Conservation (phyloP, 1,139 yeast species). For the Kazachstania sp. region DNA sequence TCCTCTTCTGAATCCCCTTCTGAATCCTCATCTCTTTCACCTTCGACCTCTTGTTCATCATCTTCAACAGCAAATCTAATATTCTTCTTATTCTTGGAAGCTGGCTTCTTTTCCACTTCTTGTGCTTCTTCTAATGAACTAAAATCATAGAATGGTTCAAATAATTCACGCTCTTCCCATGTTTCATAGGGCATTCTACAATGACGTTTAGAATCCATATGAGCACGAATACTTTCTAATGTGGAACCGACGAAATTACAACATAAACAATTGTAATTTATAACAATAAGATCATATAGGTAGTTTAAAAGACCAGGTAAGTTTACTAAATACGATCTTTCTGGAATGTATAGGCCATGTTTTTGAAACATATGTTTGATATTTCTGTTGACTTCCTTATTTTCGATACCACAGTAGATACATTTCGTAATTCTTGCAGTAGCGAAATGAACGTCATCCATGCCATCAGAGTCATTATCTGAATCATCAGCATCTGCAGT, state of each 20-base stretch:
- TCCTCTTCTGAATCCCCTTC: not conserved
- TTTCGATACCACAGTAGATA: constrained; percentile 38
- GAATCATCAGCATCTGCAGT: constrained; percentile 21
- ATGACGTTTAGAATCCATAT: constrained; percentile 78
- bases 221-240: constrained; percentile 83
- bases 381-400: constrained; percentile 48
- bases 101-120: constrained; percentile 14
- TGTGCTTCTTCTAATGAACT: constrained; percentile 46
- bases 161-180: constrained; percentile 69
- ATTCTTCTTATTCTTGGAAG: constrained; percentile 19
- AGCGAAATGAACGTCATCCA: constrained; percentile 23
- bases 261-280: constrained; percentile 76
- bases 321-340: constrained; percentile 58
- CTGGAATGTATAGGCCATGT: constrained; percentile 87
- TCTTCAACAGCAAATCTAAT: constrained; percentile 22
- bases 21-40: constrained; percentile 24
- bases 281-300: constrained; percentile 73
- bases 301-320: constrained; percentile 63
- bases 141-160: constrained; percentile 83
- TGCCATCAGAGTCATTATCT: constrained; percentile 28
- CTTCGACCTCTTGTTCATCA: constrained; percentile 20
- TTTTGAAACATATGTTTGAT: constrained; percentile 64
- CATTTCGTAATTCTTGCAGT: constrained; percentile 30
- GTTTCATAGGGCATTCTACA: constrained; percentile 83
- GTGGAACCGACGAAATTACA: constrained; percentile 80